Base-by-base conservation (phyloP, 2,329 filamentous ascomycete genomes). In the Madurella mycetomatis region DNA sequence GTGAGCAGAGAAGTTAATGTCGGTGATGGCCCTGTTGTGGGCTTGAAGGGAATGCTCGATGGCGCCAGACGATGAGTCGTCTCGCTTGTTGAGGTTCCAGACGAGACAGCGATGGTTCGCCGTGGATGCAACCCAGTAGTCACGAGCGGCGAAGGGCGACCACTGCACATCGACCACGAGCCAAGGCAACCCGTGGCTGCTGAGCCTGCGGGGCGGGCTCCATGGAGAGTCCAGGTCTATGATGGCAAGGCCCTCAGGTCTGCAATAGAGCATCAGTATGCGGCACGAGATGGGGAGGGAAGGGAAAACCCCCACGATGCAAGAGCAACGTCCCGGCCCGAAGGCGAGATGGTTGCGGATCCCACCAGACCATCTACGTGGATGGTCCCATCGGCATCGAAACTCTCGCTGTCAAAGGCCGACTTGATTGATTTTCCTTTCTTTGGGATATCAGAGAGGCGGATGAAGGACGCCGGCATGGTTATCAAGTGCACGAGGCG, bases 91-190 rank as follows among this genome's bases (percentile, higher is more conserved):
- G 56, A 96, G 76, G 69, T 96, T 96, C 91, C 91, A 96, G 17
- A 96, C 89, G 48, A 96, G 77, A 17, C 92, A 94, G 63, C 94
- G 90, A 69, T 96, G 92, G 68, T 96, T 96, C 16, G 91, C 92
- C 1, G 92, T 96, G 55, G 90, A 95, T 37, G 90, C 89, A 16
- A 96, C 87, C 92, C 92, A 96, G 65, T 92, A 92, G 69, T 95
- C 89, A 46, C 92, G 83, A 17, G 82, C 84, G 12, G 92, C 88
- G 69, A 96, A 96, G 1, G 92, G 92, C 11, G 90, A 96, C 92
- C 92, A 96, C 71, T 96, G 92, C 31, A 96, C 92, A 70, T 96
- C 92, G 11, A 92, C 91, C 5, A 96, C 92, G 49, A 95, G 85
- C 90, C 92, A 96, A n/a, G 90, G 87, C 42, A 90, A 85, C 52